These are phyloP conservation scores for Lichenothelia convexa DNA, from an alignment of 495 filamentous ascomycete genomes.

Conservation along the genomic window DNA sequence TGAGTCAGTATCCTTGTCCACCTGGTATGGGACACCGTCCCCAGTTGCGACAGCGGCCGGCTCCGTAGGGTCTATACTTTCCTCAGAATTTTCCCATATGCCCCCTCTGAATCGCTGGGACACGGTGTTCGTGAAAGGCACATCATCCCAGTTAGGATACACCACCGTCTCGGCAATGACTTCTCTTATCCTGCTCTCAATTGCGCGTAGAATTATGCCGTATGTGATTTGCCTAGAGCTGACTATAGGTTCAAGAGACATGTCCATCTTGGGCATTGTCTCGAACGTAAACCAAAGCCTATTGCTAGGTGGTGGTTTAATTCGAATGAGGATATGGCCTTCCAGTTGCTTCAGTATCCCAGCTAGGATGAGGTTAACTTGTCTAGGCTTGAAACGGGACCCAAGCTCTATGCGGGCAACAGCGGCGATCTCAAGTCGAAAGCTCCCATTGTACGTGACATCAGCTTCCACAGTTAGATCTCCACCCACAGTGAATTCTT, in stretches of 20 bases:
- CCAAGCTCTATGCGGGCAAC: slow-evolving; percentile 83
- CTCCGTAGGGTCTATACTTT: slow-evolving; percentile 31
- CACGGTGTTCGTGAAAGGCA: slow-evolving; percentile 67
- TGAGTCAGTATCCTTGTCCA: slow-evolving; percentile 9
- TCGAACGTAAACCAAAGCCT: slow-evolving; percentile 89
- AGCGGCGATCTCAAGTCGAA: slow-evolving; percentile 73
- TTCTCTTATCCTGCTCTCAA: slow-evolving; percentile 85
- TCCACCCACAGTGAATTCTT: slow-evolving; percentile 79
- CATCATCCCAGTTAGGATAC: slow-evolving; percentile 89
- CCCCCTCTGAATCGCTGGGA: slow-evolving; percentile 67
- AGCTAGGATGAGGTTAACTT: slow-evolving; percentile 77
- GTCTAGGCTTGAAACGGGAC: slow-evolving; percentile 67
- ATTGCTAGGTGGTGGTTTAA: slow-evolving; percentile 93
- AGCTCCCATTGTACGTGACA: slow-evolving; percentile 72
- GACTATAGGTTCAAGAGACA: slow-evolving; percentile 86
- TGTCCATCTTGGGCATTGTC: slow-evolving; percentile 74
- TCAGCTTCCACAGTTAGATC: slow-evolving; percentile 75
- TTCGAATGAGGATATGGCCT: slow-evolving; percentile 64
- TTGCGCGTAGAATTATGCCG: slow-evolving; percentile 72
- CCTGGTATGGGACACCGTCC: too few relatives aligned
- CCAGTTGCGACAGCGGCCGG: slow-evolving; percentile 5
- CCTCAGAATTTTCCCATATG: slow-evolving; percentile 73
- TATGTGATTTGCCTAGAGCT: slow-evolving; percentile 92
- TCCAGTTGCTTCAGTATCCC: slow-evolving; percentile 71
- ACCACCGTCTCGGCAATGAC: slow-evolving; percentile 85